Evolutionary conservation across 345 rosid genomes (phyloP).

Genomic region (Rubroshorea leprosula): DNA sequence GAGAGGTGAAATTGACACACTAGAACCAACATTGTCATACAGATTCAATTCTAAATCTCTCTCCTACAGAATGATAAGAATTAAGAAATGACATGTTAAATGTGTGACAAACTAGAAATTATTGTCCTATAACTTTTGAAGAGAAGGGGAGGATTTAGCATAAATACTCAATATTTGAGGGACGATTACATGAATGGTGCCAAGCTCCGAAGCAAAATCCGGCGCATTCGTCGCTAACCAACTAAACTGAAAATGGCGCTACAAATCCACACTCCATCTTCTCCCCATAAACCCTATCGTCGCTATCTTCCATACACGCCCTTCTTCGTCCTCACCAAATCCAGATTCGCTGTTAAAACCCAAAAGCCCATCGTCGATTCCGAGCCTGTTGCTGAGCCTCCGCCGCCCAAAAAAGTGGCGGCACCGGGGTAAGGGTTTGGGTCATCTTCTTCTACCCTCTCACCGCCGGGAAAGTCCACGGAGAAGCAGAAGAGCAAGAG

Average conservation of each 20-base stretch:
- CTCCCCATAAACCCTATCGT: constrained; percentile 24
- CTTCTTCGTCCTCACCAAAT: constrained; percentile 19
- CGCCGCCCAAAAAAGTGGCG: constrained; percentile 36
- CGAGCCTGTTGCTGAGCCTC: constrained; percentile 35
- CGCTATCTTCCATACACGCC: constrained; percentile 18
- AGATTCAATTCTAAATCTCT: too few relatives aligned
- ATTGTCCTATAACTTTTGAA: too few relatives aligned
- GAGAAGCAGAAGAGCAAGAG: constrained; percentile 42
- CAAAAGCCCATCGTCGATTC: constrained; percentile 36
- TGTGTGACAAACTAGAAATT: too few relatives aligned
- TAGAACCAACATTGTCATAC: too few relatives aligned
- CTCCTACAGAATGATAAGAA: too few relatives aligned
- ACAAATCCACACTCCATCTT: constrained; percentile 37
- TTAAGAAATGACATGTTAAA: too few relatives aligned
- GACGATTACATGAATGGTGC: too few relatives aligned
- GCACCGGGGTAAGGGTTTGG: constrained; percentile 61
- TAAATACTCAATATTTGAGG: too few relatives aligned
- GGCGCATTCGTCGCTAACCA: constrained; percentile 19
- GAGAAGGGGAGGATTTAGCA: too few relatives aligned
- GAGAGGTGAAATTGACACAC: too few relatives aligned
- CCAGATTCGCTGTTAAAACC: constrained; percentile 33
- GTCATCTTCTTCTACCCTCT: constrained; percentile 17
- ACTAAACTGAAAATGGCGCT: constrained; percentile 70
- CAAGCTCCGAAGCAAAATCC: too few relatives aligned
- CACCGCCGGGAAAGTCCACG: constrained; percentile 19